Percentiles rank a stretch among this genome's conserved stretches.
phyloP scores from a whole-genome alignment of 208 protist genomes.

The Crithidia fasciculata region DNA sequence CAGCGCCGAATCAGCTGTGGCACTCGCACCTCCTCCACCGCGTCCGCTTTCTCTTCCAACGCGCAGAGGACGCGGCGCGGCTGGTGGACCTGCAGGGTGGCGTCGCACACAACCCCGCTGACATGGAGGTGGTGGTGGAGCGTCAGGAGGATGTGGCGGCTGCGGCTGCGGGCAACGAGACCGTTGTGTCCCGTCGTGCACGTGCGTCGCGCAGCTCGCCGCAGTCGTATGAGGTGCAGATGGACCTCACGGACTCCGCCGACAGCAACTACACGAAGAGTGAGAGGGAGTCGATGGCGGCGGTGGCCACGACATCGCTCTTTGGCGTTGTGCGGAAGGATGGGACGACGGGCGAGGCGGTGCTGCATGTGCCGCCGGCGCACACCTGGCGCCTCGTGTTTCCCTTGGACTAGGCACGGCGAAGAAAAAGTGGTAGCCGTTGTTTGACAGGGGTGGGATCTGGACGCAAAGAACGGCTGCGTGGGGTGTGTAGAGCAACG shows the following conservation, averaged over 20 bases:
- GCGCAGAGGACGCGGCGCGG: conserved; percentile 23
- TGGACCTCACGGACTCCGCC: background rate
- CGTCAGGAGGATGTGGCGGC: background rate
- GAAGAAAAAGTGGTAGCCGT: background rate
- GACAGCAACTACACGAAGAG: no score
- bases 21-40: conserved; percentile 28
- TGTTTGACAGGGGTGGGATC: background rate
- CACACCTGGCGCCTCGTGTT: conserved; percentile 31
- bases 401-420: background rate
- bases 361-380: conserved; percentile 1
- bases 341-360: background rate
- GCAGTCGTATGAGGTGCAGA: conserved; percentile 10
- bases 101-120: background rate
- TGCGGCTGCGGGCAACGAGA: background rate
- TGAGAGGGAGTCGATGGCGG: background rate
- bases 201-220: conserved; percentile 4
- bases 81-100: background rate
- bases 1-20: conserved; percentile 11
- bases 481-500: no score
- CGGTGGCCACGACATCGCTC: background rate
- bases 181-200: background rate
- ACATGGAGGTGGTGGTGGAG: background rate
- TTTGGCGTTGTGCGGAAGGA: conserved; percentile 10
- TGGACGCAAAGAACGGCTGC: background rate
- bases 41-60: conserved; percentile 34